phyloP scores from a whole-genome alignment of 2,329 filamentous ascomycete genomes.

The Paraphoma sp. region DNA sequence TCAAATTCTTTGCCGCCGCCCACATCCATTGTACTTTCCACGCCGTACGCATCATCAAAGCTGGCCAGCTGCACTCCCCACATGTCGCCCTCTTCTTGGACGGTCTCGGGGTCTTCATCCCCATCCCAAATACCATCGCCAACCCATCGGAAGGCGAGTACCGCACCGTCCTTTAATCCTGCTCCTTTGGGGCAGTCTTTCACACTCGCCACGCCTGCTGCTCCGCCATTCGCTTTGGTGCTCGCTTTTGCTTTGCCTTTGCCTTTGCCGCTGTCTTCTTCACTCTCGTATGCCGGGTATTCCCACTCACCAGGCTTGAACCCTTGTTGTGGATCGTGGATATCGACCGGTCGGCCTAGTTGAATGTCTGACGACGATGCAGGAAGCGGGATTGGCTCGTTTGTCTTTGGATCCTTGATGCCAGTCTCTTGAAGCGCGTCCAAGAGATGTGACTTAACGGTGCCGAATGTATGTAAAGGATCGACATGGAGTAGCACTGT shows the following conservation, averaged over 20 bases:
- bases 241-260: slow-evolving; percentile 45
- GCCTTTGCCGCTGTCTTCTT: slow-evolving; percentile 43
- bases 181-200: slow-evolving; percentile 45
- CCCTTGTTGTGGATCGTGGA: slow-evolving; percentile 49
- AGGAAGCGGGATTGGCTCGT: slow-evolving; percentile 49
- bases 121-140: slow-evolving; percentile 34
- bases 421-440: slow-evolving; percentile 50
- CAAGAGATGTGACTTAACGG: slow-evolving; percentile 52
- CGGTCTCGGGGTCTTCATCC: slow-evolving; percentile 3
- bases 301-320: slow-evolving; percentile 49
- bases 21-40: slow-evolving; percentile 39
- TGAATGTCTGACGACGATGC: slow-evolving; percentile 47
- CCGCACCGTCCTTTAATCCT: slow-evolving; percentile 42
- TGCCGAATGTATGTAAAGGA: slow-evolving; percentile 49
- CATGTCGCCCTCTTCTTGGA: slow-evolving; percentile 12
- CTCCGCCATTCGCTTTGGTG: slow-evolving; percentile 7
- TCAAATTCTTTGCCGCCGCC: slow-evolving; percentile 39
- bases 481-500: slow-evolving; percentile 57
- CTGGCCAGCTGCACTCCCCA: slow-evolving; percentile 47
- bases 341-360: slow-evolving; percentile 51
- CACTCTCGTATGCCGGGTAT: slow-evolving; percentile 26
- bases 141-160: slow-evolving; percentile 46
- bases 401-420: slow-evolving; percentile 36
- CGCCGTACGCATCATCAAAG: slow-evolving; percentile 47
- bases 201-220: slow-evolving; percentile 8